A percentile compares a stretch with the other conserved stretches of the same genome.
Evolutionary conservation across 305 asterid species (phyloP).

Genomic region (Rubia balearica): DNA sequence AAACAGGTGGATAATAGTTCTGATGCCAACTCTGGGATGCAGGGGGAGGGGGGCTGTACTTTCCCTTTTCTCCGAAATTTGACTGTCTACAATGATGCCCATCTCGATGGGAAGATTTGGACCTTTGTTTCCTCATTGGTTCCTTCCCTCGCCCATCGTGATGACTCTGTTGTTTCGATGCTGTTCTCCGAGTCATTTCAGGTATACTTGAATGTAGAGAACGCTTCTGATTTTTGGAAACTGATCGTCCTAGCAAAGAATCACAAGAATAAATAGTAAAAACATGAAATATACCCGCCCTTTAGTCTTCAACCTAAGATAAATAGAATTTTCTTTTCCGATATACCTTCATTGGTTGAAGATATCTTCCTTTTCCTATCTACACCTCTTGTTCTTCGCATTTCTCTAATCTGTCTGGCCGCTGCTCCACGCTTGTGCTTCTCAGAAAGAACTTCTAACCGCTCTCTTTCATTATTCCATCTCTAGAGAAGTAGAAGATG

Average conservation of each 20-base stretch:
- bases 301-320: neutral
- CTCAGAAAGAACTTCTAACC: slow-evolving; percentile 53
- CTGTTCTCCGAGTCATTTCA: slow-evolving; percentile 17
- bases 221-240: slow-evolving; percentile 31
- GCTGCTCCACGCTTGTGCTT: slow-evolving; percentile 73
- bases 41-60: slow-evolving; percentile 16
- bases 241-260: slow-evolving; percentile 21
- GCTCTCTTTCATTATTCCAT: slow-evolving; percentile 56
- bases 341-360: slow-evolving; percentile 30
- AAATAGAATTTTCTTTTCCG: neutral
- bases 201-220: slow-evolving; percentile 23
- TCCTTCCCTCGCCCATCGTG: slow-evolving; percentile 24
- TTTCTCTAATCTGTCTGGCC: slow-evolving; percentile 50
- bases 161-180: slow-evolving; percentile 18
- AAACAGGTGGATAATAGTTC: slow-evolving; percentile 16
- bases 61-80: slow-evolving; percentile 18
- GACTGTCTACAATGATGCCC: slow-evolving; percentile 14
- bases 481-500: slow-evolving; percentile 28
- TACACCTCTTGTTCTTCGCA: slow-evolving; percentile 30
- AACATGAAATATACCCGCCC: neutral
- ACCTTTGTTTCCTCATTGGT: slow-evolving; percentile 22
- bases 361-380: slow-evolving; percentile 24
- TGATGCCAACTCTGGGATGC: slow-evolving; percentile 26
- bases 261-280: neutral
- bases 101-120: slow-evolving; percentile 12